These are phyloP conservation scores for Trifolium subterraneum DNA, from an alignment of 306 rosid genomes.

Conservation along the genomic window DNA sequence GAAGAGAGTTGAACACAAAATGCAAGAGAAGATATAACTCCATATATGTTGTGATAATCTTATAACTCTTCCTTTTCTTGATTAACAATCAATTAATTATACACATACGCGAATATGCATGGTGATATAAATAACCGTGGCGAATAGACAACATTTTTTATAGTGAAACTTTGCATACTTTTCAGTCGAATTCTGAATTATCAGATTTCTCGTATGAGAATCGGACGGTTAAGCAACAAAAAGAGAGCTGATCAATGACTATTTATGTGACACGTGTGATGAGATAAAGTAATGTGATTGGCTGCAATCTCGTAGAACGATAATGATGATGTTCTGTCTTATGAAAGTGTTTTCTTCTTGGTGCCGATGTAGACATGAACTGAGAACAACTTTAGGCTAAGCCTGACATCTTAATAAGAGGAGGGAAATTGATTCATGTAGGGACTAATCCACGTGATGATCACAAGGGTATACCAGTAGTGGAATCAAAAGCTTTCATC, in stretches of 20 bases:
- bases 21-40: no score
- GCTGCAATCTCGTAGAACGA: not conserved
- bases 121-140: no score
- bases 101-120: no score
- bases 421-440: conserved; percentile 1
- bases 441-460: conserved; percentile 17
- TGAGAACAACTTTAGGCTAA: not conserved
- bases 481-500: not conserved
- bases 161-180: no score
- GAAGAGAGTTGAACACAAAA: no score
- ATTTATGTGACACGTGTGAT: not conserved
- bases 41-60: no score
- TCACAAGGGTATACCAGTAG: conserved; percentile 8
- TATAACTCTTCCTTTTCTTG: no score
- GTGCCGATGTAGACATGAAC: conserved; percentile 20
- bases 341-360: not conserved
- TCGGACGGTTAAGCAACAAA: not conserved
- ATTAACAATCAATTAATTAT: no score
- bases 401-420: not conserved
- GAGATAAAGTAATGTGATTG: not conserved
- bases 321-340: not conserved
- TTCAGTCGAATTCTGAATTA: no score
- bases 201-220: no score
- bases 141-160: no score
- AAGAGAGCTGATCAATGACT: not conserved